Evolutionary conservation across 768 basidiomycete species (phyloP), one percentile per base, ranked within the genome.

Genomic region (Pleurotus platypus): DNA sequence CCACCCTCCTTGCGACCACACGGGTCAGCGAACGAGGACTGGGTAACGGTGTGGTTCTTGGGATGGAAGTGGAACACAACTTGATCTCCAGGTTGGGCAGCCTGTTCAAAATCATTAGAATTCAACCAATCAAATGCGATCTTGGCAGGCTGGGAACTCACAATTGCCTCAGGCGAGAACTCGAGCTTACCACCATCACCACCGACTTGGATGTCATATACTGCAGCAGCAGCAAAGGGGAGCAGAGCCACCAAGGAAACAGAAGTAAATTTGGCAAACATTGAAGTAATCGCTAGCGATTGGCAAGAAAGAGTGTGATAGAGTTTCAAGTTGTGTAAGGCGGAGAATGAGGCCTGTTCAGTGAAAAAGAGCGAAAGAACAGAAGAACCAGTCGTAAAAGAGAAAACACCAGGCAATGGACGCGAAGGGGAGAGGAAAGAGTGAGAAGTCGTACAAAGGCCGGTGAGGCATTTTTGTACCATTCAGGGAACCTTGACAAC

Each of bases 131-230:
- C 15, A 12, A 54, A 55, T 46, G 30, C 27, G 30, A 57, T 22
- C 45, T 46, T 54, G 7, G 49, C 45, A 35, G 48, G 39, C 47
- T 45, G 46, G 27, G 27, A 9, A 66, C 78, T 49, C 62, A 84
- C 83, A 58, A 85, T 76, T n/a, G 78, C 77, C 58, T 81, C 77
- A 4, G 83, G 85, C 37, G 66, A 67, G 67, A 75, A 86, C 7
- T 63, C 64, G 38, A 82, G 64, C 48, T 63, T 61, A 42, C 77
- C 78, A 60, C 64, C 71, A 54, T 72, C 66, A 61, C 74, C 70
- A 51, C 78, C 83, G 60, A 87, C 85, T 67, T 79, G 72, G 60
- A 87, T 64, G 68, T 85, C 76, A 63, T 77, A 70, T 58, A 81
- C 74, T 61, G 70, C 70, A 67, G 77, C 80, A 63, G 74, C 71